Evolutionary conservation across 306 rosid genomes (phyloP), one percentile per base, ranked within the genome.

Genomic region (Cicer yamashitae): DNA sequence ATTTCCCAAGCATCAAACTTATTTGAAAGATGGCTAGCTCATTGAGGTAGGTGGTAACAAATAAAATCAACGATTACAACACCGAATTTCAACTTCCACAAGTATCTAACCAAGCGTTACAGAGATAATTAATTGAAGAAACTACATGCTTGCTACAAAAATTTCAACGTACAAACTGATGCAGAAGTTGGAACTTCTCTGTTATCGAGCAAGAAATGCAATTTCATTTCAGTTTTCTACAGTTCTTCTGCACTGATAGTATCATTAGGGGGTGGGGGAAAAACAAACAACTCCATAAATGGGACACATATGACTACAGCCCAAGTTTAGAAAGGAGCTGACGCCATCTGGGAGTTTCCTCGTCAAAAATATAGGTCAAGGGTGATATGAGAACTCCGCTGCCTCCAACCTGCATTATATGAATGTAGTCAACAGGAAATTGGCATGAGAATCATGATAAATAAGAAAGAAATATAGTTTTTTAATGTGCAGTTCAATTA

Each of bases 361-460:
- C 99, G 7, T 94, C 96, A 56, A 94, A 94, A 75, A 94, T 92
- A 86, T 94, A 94, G 39, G 99, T 94, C 91, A 94, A 74, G 5
- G 97, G 99, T 8, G 97, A 92, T 74, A 92, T n/a, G 63, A 94
- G 88, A 87, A 92, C 99, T 34, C 99, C 99, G 37, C 97, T 94
- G 77, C 99, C 99, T 62, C 99, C 97, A 22, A 94, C 79, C 97
- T 94, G 88, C 89, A 85, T 71, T 70, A 78, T 67, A 68, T 56
- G 70, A 59, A 50, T 34, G 45, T 54, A 43, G 53, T 50, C 70
- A 78, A 66, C 18, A 41, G 2, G 38, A 70, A 84, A 72, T 41
- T 64, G 51, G 59, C 9, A 67, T 52, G 71, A 75, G 65, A 48
- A 74, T 17, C 67, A 44, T 10, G 34, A 59, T 71, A 51, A 58